phyloP scores from a whole-genome alignment of 331 rosid genomes.

The Acacia pycnantha region DNA sequence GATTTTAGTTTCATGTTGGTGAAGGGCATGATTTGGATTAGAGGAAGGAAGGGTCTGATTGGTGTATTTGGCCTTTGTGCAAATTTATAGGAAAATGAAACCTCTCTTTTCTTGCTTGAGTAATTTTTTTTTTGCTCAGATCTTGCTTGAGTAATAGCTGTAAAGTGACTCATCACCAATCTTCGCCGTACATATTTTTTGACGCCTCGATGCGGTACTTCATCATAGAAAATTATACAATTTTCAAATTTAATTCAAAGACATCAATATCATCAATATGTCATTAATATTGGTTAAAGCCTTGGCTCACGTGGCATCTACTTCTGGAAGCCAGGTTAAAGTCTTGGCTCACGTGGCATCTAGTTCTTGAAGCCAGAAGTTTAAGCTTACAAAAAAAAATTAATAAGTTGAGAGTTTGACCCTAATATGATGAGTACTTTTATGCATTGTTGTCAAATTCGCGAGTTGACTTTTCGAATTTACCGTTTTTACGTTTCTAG shows the following conservation, averaged over 20 bases:
- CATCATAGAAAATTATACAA: neutral
- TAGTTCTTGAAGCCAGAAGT: no score
- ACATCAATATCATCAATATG: neutral
- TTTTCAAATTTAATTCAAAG: neutral
- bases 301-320: no score
- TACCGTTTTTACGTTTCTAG: no score
- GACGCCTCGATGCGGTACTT: neutral
- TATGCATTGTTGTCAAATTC: no score
- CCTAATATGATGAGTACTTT: no score
- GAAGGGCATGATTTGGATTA: neutral
- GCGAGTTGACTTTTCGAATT: no score
- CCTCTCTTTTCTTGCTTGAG: neutral
- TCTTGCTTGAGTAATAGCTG: neutral
- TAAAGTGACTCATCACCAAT: neutral
- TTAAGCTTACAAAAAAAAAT: no score
- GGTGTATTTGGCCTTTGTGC: neutral
- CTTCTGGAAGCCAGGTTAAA: no score
- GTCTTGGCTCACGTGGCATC: no score
- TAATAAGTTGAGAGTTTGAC: no score
- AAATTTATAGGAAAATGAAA: neutral
- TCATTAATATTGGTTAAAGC: neutral
- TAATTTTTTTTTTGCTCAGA: no score
- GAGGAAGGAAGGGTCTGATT: neutral
- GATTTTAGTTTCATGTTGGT: conserved; percentile 60
- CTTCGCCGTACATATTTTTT: neutral